Percentiles rank a stretch among this genome's conserved stretches.
phyloP scores from a whole-genome alignment of 805 yeast genomes.

The Candida xiaguanensis region DNA sequence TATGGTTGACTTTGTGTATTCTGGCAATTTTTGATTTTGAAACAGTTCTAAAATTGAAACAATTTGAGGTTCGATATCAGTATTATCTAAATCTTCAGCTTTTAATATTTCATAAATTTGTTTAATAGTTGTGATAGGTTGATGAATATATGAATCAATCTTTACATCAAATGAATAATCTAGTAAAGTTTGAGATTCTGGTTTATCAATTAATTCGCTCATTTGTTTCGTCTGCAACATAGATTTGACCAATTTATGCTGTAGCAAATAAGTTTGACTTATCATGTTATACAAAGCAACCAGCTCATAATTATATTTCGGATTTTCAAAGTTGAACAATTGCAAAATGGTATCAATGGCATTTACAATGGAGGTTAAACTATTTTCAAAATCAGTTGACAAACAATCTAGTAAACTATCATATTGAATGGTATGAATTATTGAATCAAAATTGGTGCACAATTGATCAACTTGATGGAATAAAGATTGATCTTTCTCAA shows the following conservation, averaged over 20 bases:
- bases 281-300: not conserved
- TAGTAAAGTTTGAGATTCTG: not conserved
- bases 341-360: not conserved
- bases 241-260: not conserved
- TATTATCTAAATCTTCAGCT: not conserved
- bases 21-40: not conserved
- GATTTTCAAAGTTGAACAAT: not conserved
- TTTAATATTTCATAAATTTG: not conserved
- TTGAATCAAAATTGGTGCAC: not conserved
- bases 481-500: not conserved
- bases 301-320: not conserved
- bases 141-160: not conserved
- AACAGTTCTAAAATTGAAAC: not conserved
- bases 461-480: not conserved
- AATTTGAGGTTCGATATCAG: not conserved
- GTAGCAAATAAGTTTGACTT: not conserved
- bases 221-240: not conserved
- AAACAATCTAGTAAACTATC: not conserved
- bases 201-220: not conserved
- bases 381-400: not conserved
- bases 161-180: slow-evolving; percentile 1
- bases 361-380: not conserved
- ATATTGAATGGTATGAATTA: not conserved
- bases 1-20: not conserved
- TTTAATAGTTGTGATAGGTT: not conserved